Evolutionary conservation across 2,329 filamentous ascomycete genomes (phyloP), one percentile per base, ranked within the genome.

Genomic region (Cladophialophora carrionii): DNA sequence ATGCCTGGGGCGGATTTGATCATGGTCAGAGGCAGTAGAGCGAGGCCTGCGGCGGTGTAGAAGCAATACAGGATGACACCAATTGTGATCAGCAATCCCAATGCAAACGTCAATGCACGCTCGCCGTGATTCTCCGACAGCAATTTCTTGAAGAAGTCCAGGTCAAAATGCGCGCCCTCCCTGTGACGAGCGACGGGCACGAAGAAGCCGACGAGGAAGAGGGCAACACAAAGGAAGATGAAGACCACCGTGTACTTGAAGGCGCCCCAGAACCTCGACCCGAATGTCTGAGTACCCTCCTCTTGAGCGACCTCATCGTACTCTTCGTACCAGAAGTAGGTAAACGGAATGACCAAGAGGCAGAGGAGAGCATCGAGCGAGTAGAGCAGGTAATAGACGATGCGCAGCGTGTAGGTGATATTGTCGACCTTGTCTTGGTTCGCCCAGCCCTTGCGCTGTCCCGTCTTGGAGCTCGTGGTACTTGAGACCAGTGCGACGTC

Each of bases 241-340:
- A 98, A 98, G 66, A 87, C 89, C 57, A 93, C 79, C 0, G 95
- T 97, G 79, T 97, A 98, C 79, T 96, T 96, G 75, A 91, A 81
- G 3, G 95, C 92, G n/a, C 88, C 88, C 85, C 88, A 89, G 66
- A 98, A 84, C 61, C 92, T 86, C 73, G 87, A 85, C 6, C 83
- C 84, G 64, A 89, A 77, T 1, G 90, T 89, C 75, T 93, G 88
- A 32, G 86, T 87, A 34, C 91, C 90, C 66, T 91, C 86, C 72
- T 96, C 91, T 37, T 89, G 85, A 67, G 92, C 92, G 22, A 94
- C 88, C 78, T 97, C 92, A 73, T 97, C 94, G 71, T 96, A 96
- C 77, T 98, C 95, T 77, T 99, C 95, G 74, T 96, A 95, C 87
- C 90, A 97, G 77, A 99, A 99, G 81, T 99, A 99, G 55, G 93